A percentile compares a stretch with the other conserved stretches of the same genome.
Evolutionary conservation across 208 protist species (phyloP).

Genomic region (Acanthamoeba divionensis): DNA sequence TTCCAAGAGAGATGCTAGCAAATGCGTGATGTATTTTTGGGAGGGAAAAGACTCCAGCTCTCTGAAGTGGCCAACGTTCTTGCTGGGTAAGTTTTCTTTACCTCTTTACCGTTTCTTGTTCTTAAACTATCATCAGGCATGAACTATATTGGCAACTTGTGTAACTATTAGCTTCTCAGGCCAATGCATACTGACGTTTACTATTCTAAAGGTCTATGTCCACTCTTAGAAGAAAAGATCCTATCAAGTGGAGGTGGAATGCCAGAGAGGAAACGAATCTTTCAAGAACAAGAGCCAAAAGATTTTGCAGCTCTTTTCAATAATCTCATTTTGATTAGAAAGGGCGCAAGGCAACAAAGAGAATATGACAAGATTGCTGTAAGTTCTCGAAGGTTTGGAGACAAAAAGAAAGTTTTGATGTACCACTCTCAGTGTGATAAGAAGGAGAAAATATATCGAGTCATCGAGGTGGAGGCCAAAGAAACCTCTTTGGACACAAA

Average conservation of each 20-base stretch:
- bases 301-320: background rate
- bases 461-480: too few relatives aligned
- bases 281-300: background rate
- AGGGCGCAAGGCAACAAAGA: too few relatives aligned
- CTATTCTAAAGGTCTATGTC: too few relatives aligned
- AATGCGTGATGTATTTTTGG: conserved; percentile 18
- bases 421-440: too few relatives aligned
- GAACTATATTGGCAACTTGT: background rate
- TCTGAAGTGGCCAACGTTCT: conserved; percentile 9
- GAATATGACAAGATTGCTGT: too few relatives aligned
- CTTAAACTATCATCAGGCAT: background rate
- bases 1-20: background rate
- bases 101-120: background rate
- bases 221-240: conserved; percentile 2
- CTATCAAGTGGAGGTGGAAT: background rate
- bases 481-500: too few relatives aligned
- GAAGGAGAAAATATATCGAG: too few relatives aligned
- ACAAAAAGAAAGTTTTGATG: too few relatives aligned
- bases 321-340: background rate
- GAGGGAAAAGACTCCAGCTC: background rate
- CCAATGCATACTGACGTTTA: background rate
- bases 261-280: background rate
- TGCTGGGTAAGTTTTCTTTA: background rate
- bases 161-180: background rate
- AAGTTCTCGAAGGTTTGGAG: too few relatives aligned